Evolutionary conservation across 2,329 filamentous ascomycete species (phyloP).

Genomic region (Xylariaceae sp.): DNA sequence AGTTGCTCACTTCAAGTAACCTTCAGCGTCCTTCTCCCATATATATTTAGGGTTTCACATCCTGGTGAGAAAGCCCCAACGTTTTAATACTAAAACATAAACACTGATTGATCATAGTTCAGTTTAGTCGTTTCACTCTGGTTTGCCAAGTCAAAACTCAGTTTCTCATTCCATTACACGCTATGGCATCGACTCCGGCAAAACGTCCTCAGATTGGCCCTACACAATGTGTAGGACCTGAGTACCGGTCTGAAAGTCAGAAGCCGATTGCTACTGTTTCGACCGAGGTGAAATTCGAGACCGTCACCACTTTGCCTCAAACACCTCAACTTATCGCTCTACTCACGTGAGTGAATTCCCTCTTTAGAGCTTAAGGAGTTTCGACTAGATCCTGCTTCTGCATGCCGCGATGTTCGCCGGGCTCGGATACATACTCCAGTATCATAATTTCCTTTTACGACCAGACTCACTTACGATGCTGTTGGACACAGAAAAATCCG

Average conservation of each 20-base stretch:
- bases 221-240: slow-evolving; percentile 75
- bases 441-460: background rate
- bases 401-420: no score
- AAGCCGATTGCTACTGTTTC: slow-evolving; percentile 91
- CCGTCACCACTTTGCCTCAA: slow-evolving; percentile 88
- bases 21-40: no score
- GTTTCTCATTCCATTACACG: slow-evolving; percentile 41
- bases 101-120: no score
- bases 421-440: no score
- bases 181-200: slow-evolving; percentile 44
- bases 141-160: background rate
- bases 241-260: slow-evolving; percentile 76
- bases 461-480: slow-evolving; percentile 18
- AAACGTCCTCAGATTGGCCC: slow-evolving; percentile 46
- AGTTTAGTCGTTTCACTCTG: no score
- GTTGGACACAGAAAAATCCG: slow-evolving; percentile 81
- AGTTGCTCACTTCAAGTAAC: no score
- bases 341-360: slow-evolving; percentile 77
- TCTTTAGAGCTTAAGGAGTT: slow-evolving; percentile 14
- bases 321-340: slow-evolving; percentile 97
- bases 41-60: no score
- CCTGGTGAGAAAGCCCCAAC: no score
- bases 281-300: slow-evolving; percentile 78
- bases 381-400: background rate
- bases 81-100: no score